Evolutionary conservation across 805 yeast species (phyloP).

Genomic region (Grigorovia jiainica): DNA sequence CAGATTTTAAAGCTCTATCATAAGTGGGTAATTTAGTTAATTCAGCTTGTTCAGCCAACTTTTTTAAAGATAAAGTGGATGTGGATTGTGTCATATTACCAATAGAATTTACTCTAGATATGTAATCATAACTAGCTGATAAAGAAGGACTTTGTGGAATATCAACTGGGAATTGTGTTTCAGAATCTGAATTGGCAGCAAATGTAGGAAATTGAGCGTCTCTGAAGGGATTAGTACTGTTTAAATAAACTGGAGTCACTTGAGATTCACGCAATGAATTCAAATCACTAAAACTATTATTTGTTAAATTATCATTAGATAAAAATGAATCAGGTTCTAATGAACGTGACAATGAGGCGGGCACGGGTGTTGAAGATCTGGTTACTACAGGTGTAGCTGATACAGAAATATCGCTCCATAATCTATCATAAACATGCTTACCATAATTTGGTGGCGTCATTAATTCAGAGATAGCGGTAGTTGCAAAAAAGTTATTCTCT

Average conservation of each 20-base stretch:
- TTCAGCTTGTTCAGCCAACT: constrained; percentile 35
- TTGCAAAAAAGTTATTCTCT: constrained; percentile 5
- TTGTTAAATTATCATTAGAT: background rate
- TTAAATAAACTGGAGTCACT: constrained; percentile 2
- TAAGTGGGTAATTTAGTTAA: constrained; percentile 79
- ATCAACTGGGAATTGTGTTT: constrained; percentile 1
- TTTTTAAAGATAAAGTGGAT: constrained; percentile 15
- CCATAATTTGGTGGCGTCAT: constrained; percentile 85
- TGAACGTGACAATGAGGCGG: background rate
- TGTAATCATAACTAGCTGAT: constrained; percentile 47
- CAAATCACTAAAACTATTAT: constrained; percentile 1
- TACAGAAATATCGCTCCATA: constrained; percentile 51
- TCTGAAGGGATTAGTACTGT: constrained; percentile 4
- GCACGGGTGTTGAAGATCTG: constrained; percentile 3
- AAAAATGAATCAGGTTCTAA: background rate
- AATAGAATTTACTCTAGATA: constrained; percentile 52
- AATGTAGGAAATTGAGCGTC: constrained; percentile 4
- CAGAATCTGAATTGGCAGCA: constrained; percentile 4
- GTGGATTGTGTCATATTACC: constrained; percentile 31
- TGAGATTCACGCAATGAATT: constrained; percentile 1
- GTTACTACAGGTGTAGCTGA: constrained; percentile 4
- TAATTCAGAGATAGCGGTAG: constrained; percentile 28
- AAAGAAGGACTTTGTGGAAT: constrained; percentile 7
- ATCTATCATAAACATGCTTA: constrained; percentile 67
- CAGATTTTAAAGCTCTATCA: constrained; percentile 57